phyloP scores from a whole-genome alignment of 805 yeast species.

The Saturnispora serradocipensis region DNA sequence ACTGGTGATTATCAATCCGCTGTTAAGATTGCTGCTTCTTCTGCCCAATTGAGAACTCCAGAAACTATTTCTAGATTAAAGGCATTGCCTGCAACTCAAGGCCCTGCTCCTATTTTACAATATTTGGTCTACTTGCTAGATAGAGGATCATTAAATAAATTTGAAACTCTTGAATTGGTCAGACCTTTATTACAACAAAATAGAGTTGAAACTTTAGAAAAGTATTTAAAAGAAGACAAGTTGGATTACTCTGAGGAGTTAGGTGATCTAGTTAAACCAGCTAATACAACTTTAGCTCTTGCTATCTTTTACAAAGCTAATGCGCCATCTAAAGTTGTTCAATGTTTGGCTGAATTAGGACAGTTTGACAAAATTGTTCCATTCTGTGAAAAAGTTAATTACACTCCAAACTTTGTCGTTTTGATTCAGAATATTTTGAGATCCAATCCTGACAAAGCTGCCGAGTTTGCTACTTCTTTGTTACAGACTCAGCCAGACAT shows the following conservation, averaged over 20 bases:
- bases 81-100: conserved; percentile 84
- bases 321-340: conserved; percentile 80
- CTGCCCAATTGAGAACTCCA: conserved; percentile 86
- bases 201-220: conserved; percentile 86
- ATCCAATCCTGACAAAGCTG: conserved; percentile 94
- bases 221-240: conserved; percentile 94
- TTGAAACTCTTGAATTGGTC: conserved; percentile 90
- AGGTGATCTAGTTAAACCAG: conserved; percentile 91
- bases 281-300: conserved; percentile 76
- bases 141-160: conserved; percentile 84
- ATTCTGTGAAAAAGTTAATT: conserved; percentile 81
- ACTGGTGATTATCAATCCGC: conserved; percentile 87
- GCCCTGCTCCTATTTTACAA: conserved; percentile 89
- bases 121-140: conserved; percentile 88
- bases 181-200: conserved; percentile 93
- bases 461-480: conserved; percentile 89
- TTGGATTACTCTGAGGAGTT: conserved; percentile 92
- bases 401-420: conserved; percentile 82
- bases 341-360: conserved; percentile 88
- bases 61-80: conserved; percentile 91
- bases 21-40: conserved; percentile 94
- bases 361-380: conserved; percentile 95
- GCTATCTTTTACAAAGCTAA: conserved; percentile 84
- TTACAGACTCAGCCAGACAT: conserved; percentile 54
- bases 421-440: conserved; percentile 86